phyloP scores from a whole-genome alignment of 2,329 filamentous ascomycete species.

The Penicillium sp. region DNA sequence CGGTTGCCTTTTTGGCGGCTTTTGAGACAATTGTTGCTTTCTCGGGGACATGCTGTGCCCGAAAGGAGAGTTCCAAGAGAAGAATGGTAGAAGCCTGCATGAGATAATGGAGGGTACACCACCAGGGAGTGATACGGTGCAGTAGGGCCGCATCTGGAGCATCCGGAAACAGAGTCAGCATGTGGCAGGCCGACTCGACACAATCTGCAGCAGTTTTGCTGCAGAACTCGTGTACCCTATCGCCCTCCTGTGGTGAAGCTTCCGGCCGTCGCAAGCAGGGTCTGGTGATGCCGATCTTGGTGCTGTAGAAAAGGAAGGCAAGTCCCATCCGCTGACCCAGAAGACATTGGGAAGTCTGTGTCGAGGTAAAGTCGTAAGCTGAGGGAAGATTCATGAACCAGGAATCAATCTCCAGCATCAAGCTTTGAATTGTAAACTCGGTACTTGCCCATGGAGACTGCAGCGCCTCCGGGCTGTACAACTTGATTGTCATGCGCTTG shows the following conservation, averaged over 20 bases:
- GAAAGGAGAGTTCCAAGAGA: constrained; percentile 44
- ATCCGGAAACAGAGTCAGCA: constrained; percentile 42
- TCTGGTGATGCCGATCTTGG: constrained; percentile 43
- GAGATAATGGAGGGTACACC: constrained; percentile 45
- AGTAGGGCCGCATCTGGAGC: constrained; percentile 37
- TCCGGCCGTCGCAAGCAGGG: constrained; percentile 45
- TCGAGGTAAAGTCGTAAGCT: constrained; percentile 41
- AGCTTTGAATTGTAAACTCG: constrained; percentile 38
- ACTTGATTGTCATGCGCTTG: constrained; percentile 37
- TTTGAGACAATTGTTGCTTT: constrained; percentile 37
- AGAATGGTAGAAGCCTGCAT: constrained; percentile 46
- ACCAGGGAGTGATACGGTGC: constrained; percentile 44
- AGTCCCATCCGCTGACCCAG: constrained; percentile 39
- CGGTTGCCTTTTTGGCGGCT: constrained; percentile 35
- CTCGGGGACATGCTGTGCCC: constrained; percentile 44
- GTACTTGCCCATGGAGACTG: constrained; percentile 39
- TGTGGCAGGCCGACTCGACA: constrained; percentile 43
- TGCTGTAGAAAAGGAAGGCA: constrained; percentile 45
- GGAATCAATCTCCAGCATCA: constrained; percentile 38
- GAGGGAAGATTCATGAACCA: constrained; percentile 42
- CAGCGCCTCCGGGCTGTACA: constrained; percentile 40
- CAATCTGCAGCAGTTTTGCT: constrained; percentile 41
- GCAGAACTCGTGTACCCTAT: constrained; percentile 38
- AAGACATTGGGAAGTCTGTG: constrained; percentile 35
- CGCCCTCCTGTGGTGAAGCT: constrained; percentile 31